Evolutionary conservation across 257 asterid genomes (phyloP).

Genomic region (Datura wrightii): DNA sequence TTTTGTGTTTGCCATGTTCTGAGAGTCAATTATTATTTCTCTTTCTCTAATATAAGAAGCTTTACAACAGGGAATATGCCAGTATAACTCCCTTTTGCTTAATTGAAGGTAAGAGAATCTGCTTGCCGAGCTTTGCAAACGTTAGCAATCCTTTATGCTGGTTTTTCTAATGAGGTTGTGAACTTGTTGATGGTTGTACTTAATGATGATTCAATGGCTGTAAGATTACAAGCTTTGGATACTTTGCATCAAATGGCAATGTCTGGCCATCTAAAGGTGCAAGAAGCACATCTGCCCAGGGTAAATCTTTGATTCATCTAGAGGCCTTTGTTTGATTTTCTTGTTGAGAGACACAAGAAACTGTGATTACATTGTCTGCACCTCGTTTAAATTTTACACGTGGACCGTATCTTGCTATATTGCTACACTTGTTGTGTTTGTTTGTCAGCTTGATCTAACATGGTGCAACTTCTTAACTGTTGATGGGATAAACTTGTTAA

Average conservation of each 20-base stretch:
- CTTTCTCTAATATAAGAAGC: slow-evolving; percentile 30
- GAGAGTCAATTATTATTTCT: slow-evolving; percentile 12
- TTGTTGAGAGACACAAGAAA: slow-evolving; percentile 4
- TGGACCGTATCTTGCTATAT: slow-evolving; percentile 19
- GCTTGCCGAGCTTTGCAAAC: slow-evolving; percentile 84
- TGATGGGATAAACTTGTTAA: neutral
- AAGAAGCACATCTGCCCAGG: slow-evolving; percentile 71
- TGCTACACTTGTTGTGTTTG: slow-evolving; percentile 1
- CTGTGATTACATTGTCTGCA: slow-evolving; percentile 1
- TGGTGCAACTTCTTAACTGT: neutral
- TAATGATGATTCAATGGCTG: slow-evolving; percentile 74
- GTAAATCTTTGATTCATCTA: slow-evolving; percentile 49
- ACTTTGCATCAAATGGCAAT: slow-evolving; percentile 65
- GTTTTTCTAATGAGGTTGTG: slow-evolving; percentile 69
- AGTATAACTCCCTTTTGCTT: slow-evolving; percentile 30
- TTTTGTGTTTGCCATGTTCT: neutral
- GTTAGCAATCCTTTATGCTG: slow-evolving; percentile 55
- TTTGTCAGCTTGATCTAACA: neutral
- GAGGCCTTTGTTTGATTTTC: neutral
- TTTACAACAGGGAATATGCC: slow-evolving; percentile 33
- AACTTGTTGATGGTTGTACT: slow-evolving; percentile 69
- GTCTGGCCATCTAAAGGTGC: slow-evolving; percentile 57
- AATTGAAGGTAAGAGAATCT: slow-evolving; percentile 83
- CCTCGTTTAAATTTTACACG: slow-evolving; percentile 2
- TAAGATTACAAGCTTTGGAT: slow-evolving; percentile 76